These are phyloP conservation scores for Monilinia fructigena DNA, from an alignment of 2,329 filamentous ascomycete genomes.

Conservation along the genomic window DNA sequence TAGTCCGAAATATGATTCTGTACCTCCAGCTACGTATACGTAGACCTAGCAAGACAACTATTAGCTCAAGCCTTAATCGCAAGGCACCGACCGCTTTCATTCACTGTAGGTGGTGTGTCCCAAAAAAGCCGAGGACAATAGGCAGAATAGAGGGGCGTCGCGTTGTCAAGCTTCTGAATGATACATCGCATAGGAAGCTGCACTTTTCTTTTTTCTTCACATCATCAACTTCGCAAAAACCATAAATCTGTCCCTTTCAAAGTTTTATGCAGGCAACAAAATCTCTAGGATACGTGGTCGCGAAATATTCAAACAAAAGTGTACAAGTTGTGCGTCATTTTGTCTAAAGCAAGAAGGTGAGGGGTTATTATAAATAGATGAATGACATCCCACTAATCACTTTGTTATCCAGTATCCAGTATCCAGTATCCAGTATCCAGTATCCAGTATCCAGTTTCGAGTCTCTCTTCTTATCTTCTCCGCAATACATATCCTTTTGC, in stretches of 20 bases:
- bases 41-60: too few species aligned
- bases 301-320: conserved; percentile 12
- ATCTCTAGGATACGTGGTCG: conserved; percentile 17
- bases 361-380: conserved; percentile 22
- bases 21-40: too few species aligned
- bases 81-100: not conserved
- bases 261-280: not conserved
- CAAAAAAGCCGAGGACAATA: conserved; percentile 14
- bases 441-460: conserved; percentile 4
- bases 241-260: conserved; percentile 17
- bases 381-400: conserved; percentile 22
- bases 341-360: conserved; percentile 22
- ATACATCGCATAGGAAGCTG: conserved; percentile 1
- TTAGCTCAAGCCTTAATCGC: conserved; percentile 10
- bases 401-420: not conserved
- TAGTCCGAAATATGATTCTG: too few species aligned
- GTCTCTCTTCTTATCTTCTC: not conserved
- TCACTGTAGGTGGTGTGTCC: not conserved
- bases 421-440: conserved; percentile 5
- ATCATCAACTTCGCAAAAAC: not conserved
- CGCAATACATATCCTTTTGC: not conserved
- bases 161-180: conserved; percentile 18
- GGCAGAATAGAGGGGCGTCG: conserved; percentile 21
- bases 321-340: conserved; percentile 20
- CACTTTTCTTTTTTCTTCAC: conserved; percentile 2